A percentile compares a stretch with the other conserved stretches of the same genome.
Evolutionary conservation across 2,329 filamentous ascomycete species (phyloP).

Genomic region (Bipolaris zeicola): DNA sequence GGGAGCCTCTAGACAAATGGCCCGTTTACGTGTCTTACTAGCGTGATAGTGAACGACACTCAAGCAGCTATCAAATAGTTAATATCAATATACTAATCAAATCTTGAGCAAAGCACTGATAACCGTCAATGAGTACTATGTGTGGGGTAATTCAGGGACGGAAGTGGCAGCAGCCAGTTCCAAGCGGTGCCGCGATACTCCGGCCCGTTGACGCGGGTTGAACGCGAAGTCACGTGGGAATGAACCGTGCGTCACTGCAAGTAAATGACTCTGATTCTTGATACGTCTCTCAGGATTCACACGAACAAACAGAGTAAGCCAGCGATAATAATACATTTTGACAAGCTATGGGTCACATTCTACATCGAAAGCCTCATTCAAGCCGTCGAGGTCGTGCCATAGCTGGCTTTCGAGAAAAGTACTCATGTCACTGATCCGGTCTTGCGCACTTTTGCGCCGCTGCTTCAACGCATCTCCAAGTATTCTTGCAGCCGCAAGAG

Average conservation of each 20-base stretch:
- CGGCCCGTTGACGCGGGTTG: not conserved
- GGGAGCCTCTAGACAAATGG: not conserved
- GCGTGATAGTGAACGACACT: not conserved
- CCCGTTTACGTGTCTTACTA: conserved; percentile 9
- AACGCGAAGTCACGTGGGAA: not conserved
- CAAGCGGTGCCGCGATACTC: not conserved
- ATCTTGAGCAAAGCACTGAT: not conserved
- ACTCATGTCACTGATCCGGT: conserved; percentile 33
- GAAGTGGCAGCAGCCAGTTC: not conserved
- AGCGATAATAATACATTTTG: conserved; percentile 3
- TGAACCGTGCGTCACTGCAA: too few species aligned
- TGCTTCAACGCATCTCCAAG: conserved; percentile 44
- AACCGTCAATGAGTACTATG: not conserved
- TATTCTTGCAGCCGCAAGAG: conserved; percentile 48
- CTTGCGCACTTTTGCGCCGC: conserved; percentile 28
- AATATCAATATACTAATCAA: not conserved
- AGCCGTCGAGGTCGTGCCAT: conserved; percentile 34
- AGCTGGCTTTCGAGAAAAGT: conserved; percentile 31
- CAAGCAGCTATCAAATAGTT: too few species aligned
- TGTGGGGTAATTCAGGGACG: not conserved
- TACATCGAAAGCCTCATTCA: conserved; percentile 25
- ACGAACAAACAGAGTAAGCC: too few species aligned
- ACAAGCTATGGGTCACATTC: conserved; percentile 23
- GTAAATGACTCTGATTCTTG: not conserved
- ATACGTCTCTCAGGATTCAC: too few species aligned